These are phyloP conservation scores for Pseudozyma tsukubaensis DNA, from an alignment of 1,284 basidiomycete species.

Conservation along the genomic window DNA sequence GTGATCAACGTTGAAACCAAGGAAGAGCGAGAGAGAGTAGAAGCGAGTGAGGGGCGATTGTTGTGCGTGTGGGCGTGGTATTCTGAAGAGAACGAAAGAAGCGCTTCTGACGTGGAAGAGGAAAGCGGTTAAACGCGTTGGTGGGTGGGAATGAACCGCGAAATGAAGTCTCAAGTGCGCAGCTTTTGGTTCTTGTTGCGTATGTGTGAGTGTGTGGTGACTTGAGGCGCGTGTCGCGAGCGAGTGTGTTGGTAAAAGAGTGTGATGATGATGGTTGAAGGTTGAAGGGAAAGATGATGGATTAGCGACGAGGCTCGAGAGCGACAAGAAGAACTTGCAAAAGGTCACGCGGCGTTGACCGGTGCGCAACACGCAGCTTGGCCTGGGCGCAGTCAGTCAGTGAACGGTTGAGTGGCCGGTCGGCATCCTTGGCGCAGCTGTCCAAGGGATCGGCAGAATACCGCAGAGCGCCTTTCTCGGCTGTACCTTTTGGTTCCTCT, in stretches of 20 bases:
- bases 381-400: neutral
- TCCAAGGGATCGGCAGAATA: neutral
- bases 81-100: neutral
- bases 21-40: neutral
- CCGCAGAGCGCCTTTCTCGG: conserved; percentile 9
- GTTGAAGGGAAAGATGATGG: neutral
- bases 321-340: conserved; percentile 8
- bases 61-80: neutral
- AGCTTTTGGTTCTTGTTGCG: neutral
- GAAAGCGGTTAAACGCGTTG: neutral
- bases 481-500: conserved; percentile 20
- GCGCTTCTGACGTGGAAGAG: conserved; percentile 30
- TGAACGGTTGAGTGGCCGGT: neutral
- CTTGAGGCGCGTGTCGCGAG: neutral
- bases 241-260: neutral
- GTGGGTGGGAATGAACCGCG: neutral
- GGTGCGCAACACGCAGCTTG: conserved; percentile 9
- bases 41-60: neutral
- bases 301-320: neutral
- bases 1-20: too few relatives aligned
- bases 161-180: conserved; percentile 3
- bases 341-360: conserved; percentile 10
- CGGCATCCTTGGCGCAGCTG: neutral
- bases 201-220: neutral
- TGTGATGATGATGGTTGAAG: neutral